Conservation (phyloP, 257 asterid genomes). For the Penstemon barbatus region DNA sequence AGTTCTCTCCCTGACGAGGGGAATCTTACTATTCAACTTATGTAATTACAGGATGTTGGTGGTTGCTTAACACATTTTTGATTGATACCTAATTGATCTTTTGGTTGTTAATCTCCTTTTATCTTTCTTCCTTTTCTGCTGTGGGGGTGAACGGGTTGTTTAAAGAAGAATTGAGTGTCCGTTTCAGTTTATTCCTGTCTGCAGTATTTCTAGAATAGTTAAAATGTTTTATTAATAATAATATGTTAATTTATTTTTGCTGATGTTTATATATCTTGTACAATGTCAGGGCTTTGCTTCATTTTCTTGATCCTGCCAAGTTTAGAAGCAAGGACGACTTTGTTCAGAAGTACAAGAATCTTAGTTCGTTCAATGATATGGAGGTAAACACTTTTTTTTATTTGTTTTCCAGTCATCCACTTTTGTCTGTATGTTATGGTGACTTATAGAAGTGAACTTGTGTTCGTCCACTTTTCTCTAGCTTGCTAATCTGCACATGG, state of each 20-base stretch:
- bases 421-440: background rate
- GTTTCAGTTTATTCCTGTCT: constrained; percentile 7
- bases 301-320: constrained; percentile 94
- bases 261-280: constrained; percentile 26
- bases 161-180: background rate
- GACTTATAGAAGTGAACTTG: constrained; percentile 11
- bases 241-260: background rate
- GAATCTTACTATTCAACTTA: background rate
- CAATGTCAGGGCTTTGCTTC: constrained; percentile 89
- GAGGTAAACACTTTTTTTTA: constrained; percentile 58
- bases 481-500: constrained; percentile 98
- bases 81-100: background rate
- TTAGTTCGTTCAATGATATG: constrained; percentile 81
- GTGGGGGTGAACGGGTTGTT: constrained; percentile 1
- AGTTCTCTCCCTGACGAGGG: background rate
- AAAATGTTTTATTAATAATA: background rate
- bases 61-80: background rate
- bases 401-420: constrained; percentile 16
- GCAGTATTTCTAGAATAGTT: background rate
- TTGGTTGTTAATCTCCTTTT: constrained; percentile 7
- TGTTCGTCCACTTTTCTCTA: constrained; percentile 31
- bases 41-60: background rate
- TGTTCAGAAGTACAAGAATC: constrained; percentile 91
- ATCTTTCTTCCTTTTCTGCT: background rate
- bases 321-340: constrained; percentile 89